Percentiles rank a stretch among this genome's conserved stretches.
These are phyloP conservation scores for Nakaseomyces delphensis DNA, from an alignment of 1,139 yeast species.

Conservation along the genomic window DNA sequence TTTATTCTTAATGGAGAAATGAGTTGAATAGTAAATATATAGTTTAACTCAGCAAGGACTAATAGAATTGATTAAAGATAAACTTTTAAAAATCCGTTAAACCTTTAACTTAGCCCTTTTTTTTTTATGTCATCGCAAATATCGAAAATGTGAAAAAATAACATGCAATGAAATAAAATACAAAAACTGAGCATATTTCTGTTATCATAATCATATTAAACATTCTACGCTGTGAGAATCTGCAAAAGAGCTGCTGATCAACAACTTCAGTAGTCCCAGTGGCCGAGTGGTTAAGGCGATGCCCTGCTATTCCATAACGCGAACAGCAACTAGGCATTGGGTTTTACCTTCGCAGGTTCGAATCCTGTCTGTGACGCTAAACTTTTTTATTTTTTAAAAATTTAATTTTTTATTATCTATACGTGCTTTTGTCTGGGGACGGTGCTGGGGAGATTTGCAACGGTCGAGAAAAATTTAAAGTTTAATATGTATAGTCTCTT, in stretches of 20 bases:
- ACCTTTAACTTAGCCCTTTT: no score
- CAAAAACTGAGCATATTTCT: no score
- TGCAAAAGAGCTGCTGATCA: neutral
- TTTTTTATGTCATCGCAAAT: neutral
- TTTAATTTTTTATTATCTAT: neutral
- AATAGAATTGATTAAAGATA: no score
- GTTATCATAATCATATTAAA: no score
- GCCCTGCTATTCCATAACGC: conserved; percentile 53
- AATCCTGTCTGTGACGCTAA: conserved; percentile 52
- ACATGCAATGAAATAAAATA: neutral
- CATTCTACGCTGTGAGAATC: neutral
- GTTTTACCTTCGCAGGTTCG: conserved; percentile 58
- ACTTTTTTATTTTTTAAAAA: neutral
- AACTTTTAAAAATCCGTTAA: no score
- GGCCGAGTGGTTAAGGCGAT: conserved; percentile 89
- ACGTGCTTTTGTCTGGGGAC: neutral
- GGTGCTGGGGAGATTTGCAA: no score
- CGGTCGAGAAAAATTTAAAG: no score
- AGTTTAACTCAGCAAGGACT: no score
- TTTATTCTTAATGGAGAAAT: neutral
- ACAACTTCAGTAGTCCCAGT: conserved; percentile 39
- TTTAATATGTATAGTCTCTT: no score
- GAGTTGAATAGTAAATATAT: no score
- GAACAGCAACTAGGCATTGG: conserved; percentile 39
- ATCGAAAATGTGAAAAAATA: neutral